These are phyloP conservation scores for Globisporangium acanthophoron DNA, from an alignment of 352 stramenopile genomes.

Conservation along the genomic window DNA sequence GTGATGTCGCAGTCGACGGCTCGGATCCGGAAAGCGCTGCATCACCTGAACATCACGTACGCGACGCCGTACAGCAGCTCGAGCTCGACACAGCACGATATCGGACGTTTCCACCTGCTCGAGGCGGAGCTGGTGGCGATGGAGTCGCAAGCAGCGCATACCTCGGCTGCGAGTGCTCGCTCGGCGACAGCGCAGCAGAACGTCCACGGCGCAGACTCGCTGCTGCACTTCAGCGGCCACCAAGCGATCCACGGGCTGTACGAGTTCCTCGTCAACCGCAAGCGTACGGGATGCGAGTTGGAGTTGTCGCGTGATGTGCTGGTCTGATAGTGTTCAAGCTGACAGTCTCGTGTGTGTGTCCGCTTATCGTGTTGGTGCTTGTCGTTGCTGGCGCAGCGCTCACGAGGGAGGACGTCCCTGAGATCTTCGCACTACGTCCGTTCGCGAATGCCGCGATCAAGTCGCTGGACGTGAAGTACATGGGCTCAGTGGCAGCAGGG, in stretches of 20 bases:
- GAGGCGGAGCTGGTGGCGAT: conserved; percentile 35
- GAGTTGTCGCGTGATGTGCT: background rate
- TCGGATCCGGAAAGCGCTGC: conserved; percentile 53
- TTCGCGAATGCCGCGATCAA: conserved; percentile 64
- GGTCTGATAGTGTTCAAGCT: background rate
- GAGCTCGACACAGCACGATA: conserved; percentile 32
- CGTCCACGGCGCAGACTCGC: conserved; percentile 55
- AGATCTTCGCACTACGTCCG: conserved; percentile 44
- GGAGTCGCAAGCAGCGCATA: conserved; percentile 2
- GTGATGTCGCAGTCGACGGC: conserved; percentile 69
- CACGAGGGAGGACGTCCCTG: conserved; percentile 69
- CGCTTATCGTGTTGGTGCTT: background rate
- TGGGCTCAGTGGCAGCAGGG: conserved; percentile 21
- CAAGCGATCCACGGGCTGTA: conserved; percentile 62
- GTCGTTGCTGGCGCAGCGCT: conserved; percentile 26
- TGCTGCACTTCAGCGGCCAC: conserved; percentile 60
- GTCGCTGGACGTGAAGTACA: conserved; percentile 40
- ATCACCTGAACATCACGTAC: conserved; percentile 56
- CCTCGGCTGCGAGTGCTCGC: background rate
- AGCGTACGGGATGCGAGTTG: conserved; percentile 35
- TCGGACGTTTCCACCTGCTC: conserved; percentile 38
- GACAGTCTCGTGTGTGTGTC: background rate
- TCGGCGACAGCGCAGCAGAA: conserved; percentile 16
- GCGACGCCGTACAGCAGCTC: conserved; percentile 47
- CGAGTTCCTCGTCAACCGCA: conserved; percentile 74